Percentiles rank a stretch among this genome's conserved stretches.
Conservation (phyloP, 768 basidiomycete genomes). For the Agrocybe pediades region DNA sequence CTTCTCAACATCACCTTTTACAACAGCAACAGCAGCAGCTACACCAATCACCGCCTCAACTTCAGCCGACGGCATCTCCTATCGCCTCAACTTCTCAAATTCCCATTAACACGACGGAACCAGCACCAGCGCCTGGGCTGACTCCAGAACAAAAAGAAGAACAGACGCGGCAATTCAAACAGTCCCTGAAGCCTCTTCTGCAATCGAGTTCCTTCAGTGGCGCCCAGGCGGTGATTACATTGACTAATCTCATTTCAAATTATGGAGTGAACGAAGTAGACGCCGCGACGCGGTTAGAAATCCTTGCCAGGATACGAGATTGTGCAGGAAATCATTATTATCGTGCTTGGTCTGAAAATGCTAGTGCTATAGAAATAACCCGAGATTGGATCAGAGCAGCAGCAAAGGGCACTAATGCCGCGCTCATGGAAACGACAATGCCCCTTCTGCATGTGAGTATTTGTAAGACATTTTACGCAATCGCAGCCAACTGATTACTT, state of each 20-base stretch:
- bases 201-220: constrained; percentile 63
- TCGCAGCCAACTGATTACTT: constrained; percentile 4
- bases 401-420: constrained; percentile 55
- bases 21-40: constrained; percentile 14
- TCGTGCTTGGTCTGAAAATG: constrained; percentile 84
- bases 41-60: constrained; percentile 17
- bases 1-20: constrained; percentile 12
- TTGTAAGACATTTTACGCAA: constrained; percentile 7
- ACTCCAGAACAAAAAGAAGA: constrained; percentile 47
- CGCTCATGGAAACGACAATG: constrained; percentile 78
- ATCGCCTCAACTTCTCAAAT: constrained; percentile 13
- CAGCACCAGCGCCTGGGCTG: constrained; percentile 21
- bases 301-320: constrained; percentile 80
- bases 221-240: constrained; percentile 64
- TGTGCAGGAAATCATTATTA: constrained; percentile 86
- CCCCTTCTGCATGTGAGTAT: constrained; percentile 81
- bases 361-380: constrained; percentile 71
- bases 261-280: constrained; percentile 70
- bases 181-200: constrained; percentile 56
- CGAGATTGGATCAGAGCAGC: constrained; percentile 82
- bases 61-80: constrained; percentile 18
- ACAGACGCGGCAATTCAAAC: constrained; percentile 54
- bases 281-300: constrained; percentile 64
- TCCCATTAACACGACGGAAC: neutral
- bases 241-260: constrained; percentile 59